Base-by-base conservation (phyloP, 2,329 filamentous ascomycete genomes). In the Pseudofabraea citricarpa region DNA sequence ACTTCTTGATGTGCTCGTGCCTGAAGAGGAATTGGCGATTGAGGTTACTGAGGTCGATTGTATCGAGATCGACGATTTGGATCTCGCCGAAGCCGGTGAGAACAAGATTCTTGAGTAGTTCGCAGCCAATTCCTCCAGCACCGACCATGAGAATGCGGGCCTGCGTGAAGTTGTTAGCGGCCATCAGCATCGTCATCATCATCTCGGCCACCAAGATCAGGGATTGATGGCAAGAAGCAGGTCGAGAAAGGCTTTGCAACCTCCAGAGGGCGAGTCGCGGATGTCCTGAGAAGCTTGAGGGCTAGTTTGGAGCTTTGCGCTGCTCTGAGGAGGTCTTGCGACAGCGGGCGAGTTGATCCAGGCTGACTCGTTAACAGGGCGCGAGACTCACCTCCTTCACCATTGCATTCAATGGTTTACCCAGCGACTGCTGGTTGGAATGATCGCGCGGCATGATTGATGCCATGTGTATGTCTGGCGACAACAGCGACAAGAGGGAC, bases 11-110 rank as follows among this genome's bases (percentile, higher is more conserved):
- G 61, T 98, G 93, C 63, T 97, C 90, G 58, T 91, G 85, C 48
- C 90, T 81, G 66, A 98, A 98, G 37, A 98, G 81, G 59, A 98
- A 98, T 65, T 98, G 93, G 43, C 93, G 87, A 58, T 98, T 98
- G 40, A 98, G 77, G 62, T 98, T 98, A 69, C 90, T 95, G 18
- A 98, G 76, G 62, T 98, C 93, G 68, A 98, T 97, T 1, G 93
- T 98, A 65, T 98, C 93, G 47, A 98, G 85, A 65, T 98, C 93
- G 55, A 98, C 89, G 36, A 97, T 84, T 65, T 95, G 87, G 40
- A 97, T 83, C 68, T 95, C 87, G 53, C 89, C 89, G 56, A 95
- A 98, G 54, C 91, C 90, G 33, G 83, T 86, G 38, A 95, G 82
- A 35, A 91, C 89, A 45, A 98, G 81, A 65, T 97, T 95, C 74